Conservation (phyloP, 768 basidiomycete species). For the Boletus huronensis region DNA sequence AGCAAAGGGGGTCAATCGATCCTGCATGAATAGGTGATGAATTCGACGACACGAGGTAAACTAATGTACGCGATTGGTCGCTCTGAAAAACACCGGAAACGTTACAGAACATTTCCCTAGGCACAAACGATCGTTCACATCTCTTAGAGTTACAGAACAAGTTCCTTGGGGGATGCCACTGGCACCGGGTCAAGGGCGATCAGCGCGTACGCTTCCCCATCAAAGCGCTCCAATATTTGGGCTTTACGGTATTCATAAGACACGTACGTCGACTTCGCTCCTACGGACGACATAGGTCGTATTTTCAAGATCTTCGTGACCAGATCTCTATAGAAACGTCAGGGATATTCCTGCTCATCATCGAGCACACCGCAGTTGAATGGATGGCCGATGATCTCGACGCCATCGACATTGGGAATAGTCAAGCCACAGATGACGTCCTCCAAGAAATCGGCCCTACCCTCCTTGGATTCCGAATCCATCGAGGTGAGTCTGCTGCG, state of each 20-base stretch:
- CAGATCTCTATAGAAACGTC: neutral
- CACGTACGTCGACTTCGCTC: neutral
- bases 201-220: neutral
- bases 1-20: no score
- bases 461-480: neutral
- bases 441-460: neutral
- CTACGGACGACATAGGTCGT: neutral
- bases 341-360: no score
- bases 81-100: neutral
- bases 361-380: neutral
- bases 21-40: no score
- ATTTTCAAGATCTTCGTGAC: neutral
- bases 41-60: no score
- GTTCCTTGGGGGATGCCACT: neutral
- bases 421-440: neutral
- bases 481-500: neutral
- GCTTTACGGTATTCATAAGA: neutral
- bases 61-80: neutral
- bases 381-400: neutral
- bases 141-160: neutral
- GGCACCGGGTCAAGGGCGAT: neutral
- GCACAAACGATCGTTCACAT: no score
- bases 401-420: neutral
- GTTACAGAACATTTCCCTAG: neutral
- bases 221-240: neutral